Percentiles rank a stretch among this genome's conserved stretches.
These are phyloP conservation scores for Xylaria cubensis DNA, from an alignment of 495 filamentous ascomycete species.

Conservation along the genomic window DNA sequence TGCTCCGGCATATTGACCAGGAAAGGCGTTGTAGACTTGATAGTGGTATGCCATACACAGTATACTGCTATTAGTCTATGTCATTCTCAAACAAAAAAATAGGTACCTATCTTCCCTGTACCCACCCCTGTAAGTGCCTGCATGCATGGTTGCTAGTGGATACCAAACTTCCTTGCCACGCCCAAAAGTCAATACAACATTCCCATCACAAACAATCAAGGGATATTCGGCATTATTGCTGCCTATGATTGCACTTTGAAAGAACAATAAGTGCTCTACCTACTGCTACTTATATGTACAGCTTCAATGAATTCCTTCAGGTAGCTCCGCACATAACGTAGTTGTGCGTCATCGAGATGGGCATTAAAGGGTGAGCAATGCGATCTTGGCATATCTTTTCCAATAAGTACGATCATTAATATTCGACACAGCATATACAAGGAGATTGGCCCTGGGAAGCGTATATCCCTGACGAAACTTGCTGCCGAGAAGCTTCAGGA, in stretches of 20 bases:
- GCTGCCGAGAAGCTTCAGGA: conserved; percentile 76
- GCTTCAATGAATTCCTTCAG: conserved; percentile 18
- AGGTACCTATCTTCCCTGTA: no score
- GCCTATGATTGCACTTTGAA: neutral
- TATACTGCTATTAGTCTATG: neutral
- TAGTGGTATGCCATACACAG: neutral
- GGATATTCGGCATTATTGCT: neutral
- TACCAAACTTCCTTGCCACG: conserved; percentile 12
- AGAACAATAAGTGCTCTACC: neutral
- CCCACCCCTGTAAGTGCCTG: conserved; percentile 11
- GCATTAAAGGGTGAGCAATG: conserved; percentile 63
- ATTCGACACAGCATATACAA: conserved; percentile 72
- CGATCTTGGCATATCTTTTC: neutral
- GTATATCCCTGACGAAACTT: conserved; percentile 83
- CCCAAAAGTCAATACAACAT: conserved; percentile 29
- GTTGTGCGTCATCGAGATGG: conserved; percentile 50
- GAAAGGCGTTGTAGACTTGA: neutral
- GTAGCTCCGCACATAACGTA: neutral
- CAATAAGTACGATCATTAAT: conserved; percentile 31
- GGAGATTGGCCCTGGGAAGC: conserved; percentile 81
- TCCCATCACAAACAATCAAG: conserved; percentile 13
- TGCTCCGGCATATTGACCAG: conserved; percentile 29
- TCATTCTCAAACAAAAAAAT: neutral
- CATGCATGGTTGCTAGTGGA: conserved; percentile 29
- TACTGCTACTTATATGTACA: neutral